phyloP scores from a whole-genome alignment of 306 rosid species.

The Rosa rugosa region DNA sequence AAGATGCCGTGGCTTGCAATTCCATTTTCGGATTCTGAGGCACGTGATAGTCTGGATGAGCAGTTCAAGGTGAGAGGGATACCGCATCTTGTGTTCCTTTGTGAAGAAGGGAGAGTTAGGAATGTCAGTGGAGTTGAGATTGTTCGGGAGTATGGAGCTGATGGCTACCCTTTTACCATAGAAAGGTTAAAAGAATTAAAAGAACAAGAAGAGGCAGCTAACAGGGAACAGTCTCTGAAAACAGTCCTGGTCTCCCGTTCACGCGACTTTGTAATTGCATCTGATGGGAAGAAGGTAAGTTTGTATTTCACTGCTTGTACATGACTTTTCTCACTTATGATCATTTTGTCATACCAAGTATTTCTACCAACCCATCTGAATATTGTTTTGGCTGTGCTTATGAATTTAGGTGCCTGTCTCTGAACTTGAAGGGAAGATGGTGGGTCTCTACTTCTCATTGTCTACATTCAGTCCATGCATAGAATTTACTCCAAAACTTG shows the following conservation, averaged over 20 bases:
- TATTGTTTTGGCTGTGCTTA: conserved; percentile 13
- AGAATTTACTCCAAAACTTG: conserved; percentile 47
- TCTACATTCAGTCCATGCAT: conserved; percentile 20
- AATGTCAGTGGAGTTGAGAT: conserved; percentile 38
- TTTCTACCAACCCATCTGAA: conserved; percentile 17
- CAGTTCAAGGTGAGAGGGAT: conserved; percentile 55
- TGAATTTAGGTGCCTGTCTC: conserved; percentile 47
- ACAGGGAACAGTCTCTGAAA: conserved; percentile 51
- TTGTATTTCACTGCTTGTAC: not conserved
- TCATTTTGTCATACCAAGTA: not conserved
- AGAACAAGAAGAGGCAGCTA: conserved; percentile 50
- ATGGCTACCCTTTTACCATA: conserved; percentile 56
- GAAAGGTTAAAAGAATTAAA: conserved; percentile 48
- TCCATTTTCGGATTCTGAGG: conserved; percentile 61
- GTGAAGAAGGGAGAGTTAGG: conserved; percentile 49
- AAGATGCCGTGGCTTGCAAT: conserved; percentile 84
- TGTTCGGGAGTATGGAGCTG: conserved; percentile 49
- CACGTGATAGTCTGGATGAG: conserved; percentile 40
- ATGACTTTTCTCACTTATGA: not conserved
- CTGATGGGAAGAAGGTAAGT: conserved; percentile 50
- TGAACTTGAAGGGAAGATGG: conserved; percentile 66
- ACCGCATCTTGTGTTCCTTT: conserved; percentile 59
- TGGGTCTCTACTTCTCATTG: conserved; percentile 57
- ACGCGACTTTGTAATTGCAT: conserved; percentile 59
- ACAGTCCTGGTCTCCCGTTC: conserved; percentile 46